phyloP scores from a whole-genome alignment of 768 basidiomycete species.

The Amanita polypyramis region DNA sequence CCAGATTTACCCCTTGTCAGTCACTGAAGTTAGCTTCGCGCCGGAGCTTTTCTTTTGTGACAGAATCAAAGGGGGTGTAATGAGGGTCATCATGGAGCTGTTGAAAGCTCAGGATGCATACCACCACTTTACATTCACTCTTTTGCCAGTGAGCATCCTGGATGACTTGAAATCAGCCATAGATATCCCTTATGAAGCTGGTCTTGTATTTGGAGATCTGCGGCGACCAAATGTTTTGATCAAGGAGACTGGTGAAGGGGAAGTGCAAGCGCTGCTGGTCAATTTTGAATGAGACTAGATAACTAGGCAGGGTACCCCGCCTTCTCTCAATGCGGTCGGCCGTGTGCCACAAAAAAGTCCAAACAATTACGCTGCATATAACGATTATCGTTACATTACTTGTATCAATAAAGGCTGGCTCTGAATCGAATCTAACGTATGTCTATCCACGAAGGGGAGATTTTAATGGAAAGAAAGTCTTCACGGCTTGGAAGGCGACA shows the following conservation, averaged over 20 bases:
- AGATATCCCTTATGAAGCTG: background rate
- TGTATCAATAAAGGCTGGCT: background rate
- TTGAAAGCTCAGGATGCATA: slow-evolving; percentile 1
- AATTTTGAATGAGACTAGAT: background rate
- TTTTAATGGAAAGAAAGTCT: slow-evolving; percentile 36
- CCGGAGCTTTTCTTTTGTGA: slow-evolving; percentile 1
- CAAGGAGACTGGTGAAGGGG: background rate
- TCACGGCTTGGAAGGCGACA: slow-evolving; percentile 39
- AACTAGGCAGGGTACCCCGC: too few species aligned
- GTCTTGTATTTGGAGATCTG: background rate
- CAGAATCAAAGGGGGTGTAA: slow-evolving; percentile 2
- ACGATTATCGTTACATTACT: background rate
- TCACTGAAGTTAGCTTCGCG: background rate
- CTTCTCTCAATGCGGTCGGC: background rate
- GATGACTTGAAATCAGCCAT: slow-evolving; percentile 1
- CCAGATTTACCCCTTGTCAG: slow-evolving; percentile 3
- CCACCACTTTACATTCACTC: background rate
- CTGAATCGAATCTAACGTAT: slow-evolving; percentile 6
- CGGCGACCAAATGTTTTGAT: background rate
- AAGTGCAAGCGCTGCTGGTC: background rate
- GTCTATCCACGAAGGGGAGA: slow-evolving; percentile 25
- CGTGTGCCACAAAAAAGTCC: slow-evolving; percentile 1
- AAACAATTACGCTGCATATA: background rate
- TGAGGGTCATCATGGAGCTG: background rate
- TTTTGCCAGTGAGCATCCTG: background rate